Evolutionary conservation across 257 asterid genomes (phyloP).

Genomic region (Solanum sejunctum): DNA sequence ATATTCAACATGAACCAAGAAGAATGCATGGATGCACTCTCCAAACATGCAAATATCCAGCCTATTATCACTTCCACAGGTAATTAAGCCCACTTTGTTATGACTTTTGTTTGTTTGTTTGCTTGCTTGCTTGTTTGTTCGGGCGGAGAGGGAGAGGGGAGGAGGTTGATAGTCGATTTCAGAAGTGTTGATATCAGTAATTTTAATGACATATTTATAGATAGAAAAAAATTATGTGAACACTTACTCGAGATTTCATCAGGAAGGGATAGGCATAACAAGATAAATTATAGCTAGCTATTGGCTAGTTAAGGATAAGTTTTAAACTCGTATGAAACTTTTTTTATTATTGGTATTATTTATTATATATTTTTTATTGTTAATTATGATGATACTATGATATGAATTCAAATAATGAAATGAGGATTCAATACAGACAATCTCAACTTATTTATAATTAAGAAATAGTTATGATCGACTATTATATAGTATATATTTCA

Average conservation of each 20-base stretch:
- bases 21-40: conserved; percentile 47
- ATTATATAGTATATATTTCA: background rate
- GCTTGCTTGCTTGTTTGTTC: too few relatives aligned
- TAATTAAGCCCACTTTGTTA: background rate
- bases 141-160: too few relatives aligned
- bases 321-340: background rate
- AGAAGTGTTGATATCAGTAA: too few relatives aligned
- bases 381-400: background rate
- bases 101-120: background rate
- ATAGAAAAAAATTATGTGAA: too few relatives aligned
- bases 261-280: background rate
- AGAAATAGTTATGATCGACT: background rate
- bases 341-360: background rate
- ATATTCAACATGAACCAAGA: conserved; percentile 31
- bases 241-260: too few relatives aligned
- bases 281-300: background rate
- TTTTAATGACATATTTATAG: too few relatives aligned
- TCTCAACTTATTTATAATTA: background rate
- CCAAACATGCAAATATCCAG: conserved; percentile 37
- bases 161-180: too few relatives aligned
- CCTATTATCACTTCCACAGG: conserved; percentile 41
- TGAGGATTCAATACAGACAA: background rate
- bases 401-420: background rate
- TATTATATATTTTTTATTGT: background rate
- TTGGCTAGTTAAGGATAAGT: background rate